Percentiles rank a stretch among this genome's conserved stretches.
phyloP scores from a whole-genome alignment of 345 rosid genomes.

The Turnera subulata region DNA sequence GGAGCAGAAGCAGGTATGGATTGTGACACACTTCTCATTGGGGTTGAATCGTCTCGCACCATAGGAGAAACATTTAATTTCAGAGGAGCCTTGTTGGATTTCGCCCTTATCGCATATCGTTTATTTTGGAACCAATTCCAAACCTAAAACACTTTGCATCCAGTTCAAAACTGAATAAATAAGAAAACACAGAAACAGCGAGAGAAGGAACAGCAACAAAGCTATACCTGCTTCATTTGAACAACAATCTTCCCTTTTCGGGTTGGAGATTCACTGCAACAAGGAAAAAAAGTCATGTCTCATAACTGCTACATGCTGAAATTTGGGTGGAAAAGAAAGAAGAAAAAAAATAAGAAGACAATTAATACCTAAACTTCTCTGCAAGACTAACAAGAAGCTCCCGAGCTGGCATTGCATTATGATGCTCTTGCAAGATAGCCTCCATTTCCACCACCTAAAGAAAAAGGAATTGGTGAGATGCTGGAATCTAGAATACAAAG shows the following conservation, averaged over 20 bases:
- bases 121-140: slow-evolving; percentile 99
- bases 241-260: slow-evolving; percentile 80
- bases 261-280: slow-evolving; percentile 65
- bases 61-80: slow-evolving; percentile 70
- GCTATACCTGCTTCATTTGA: slow-evolving; percentile 88
- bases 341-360: slow-evolving; percentile 6
- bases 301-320: neutral
- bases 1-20: slow-evolving; percentile 38
- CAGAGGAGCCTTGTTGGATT: slow-evolving; percentile 68
- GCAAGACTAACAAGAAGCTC: slow-evolving; percentile 77
- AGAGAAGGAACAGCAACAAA: slow-evolving; percentile 1
- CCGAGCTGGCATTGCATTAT: slow-evolving; percentile 67
- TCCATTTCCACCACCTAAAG: slow-evolving; percentile 93
- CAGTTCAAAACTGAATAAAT: slow-evolving; percentile 6
- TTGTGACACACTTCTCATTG: slow-evolving; percentile 54
- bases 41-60: slow-evolving; percentile 59
- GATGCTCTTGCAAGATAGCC: slow-evolving; percentile 69
- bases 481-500: no score
- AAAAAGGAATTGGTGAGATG: no score
- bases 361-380: slow-evolving; percentile 76
- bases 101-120: slow-evolving; percentile 91
- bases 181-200: neutral
- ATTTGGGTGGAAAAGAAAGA: no score
- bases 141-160: slow-evolving; percentile 40
- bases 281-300: slow-evolving; percentile 15